phyloP scores from a whole-genome alignment of 192 early-diverging fungal species.

The Pecoramyces ruminantium region DNA sequence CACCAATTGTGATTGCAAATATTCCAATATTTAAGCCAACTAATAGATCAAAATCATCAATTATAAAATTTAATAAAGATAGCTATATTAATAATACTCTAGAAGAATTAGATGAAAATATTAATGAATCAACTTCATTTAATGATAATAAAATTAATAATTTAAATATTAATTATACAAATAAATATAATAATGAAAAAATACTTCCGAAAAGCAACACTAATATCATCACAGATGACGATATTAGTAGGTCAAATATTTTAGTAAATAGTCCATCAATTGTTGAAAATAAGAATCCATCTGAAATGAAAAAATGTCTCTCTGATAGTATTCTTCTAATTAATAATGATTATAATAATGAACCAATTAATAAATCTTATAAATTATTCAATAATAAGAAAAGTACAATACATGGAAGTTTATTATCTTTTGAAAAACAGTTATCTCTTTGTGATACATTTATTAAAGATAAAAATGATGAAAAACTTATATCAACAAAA shows the following conservation, averaged over 20 bases:
- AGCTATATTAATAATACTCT: background rate
- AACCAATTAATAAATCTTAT: too few species aligned
- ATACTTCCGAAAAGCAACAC: background rate
- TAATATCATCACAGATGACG: too few species aligned
- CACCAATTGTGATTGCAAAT: background rate
- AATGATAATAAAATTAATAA: too few species aligned
- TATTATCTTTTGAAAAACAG: background rate
- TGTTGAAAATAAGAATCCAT: background rate
- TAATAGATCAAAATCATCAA: background rate
- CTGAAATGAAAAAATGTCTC: background rate
- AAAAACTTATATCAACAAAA: too few species aligned
- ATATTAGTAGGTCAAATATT: background rate
- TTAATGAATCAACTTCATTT: too few species aligned
- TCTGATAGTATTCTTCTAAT: background rate
- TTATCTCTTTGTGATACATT: background rate
- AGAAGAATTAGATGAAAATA: background rate
- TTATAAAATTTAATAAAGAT: background rate
- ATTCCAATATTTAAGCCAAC: background rate
- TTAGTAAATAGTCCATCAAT: background rate
- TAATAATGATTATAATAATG: background rate
- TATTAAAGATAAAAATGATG: background rate
- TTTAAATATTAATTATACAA: background rate
- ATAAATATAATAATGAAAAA: background rate
- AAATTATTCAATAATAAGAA: background rate
- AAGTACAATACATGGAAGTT: background rate